Percentiles rank a stretch among this genome's conserved stretches.
phyloP scores from a whole-genome alignment of 345 rosid genomes.

The Adansonia digitata region DNA sequence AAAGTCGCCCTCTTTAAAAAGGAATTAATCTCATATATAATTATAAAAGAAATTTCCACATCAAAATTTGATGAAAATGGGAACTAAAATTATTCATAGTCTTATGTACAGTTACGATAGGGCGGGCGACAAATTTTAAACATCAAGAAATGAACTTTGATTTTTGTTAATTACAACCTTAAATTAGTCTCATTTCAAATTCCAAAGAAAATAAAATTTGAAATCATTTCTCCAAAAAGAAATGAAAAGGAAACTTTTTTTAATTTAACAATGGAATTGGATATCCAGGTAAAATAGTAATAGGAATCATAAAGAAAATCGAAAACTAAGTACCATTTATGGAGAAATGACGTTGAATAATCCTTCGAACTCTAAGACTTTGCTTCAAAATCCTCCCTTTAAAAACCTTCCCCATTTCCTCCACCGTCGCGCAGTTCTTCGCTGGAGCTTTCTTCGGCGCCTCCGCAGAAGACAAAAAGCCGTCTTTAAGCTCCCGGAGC shows the following conservation, averaged over 20 bases:
- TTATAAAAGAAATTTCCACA: background rate
- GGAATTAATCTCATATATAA: background rate
- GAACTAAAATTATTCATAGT: background rate
- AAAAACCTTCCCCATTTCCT: slow-evolving; percentile 81
- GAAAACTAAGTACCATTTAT: slow-evolving; percentile 39
- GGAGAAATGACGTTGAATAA: slow-evolving; percentile 59
- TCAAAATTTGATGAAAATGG: background rate
- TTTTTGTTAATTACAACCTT: background rate
- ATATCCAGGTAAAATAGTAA: background rate
- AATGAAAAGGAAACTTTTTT: background rate
- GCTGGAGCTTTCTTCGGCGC: slow-evolving; percentile 10
- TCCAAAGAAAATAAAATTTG: background rate
- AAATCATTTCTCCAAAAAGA: background rate
- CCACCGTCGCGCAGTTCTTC: slow-evolving; percentile 78
- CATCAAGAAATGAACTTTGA: background rate
- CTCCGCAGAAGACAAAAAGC: background rate
- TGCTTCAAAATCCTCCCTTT: slow-evolving; percentile 42
- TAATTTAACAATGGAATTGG: background rate
- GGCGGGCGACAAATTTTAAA: background rate
- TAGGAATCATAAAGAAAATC: background rate
- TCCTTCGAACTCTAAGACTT: slow-evolving; percentile 58
- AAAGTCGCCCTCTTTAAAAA: background rate
- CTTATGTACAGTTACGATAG: background rate
- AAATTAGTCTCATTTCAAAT: background rate
- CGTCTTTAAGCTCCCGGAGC: slow-evolving; percentile 2